phyloP scores from a whole-genome alignment of 495 filamentous ascomycete species.

The Acidiella bohemica region DNA sequence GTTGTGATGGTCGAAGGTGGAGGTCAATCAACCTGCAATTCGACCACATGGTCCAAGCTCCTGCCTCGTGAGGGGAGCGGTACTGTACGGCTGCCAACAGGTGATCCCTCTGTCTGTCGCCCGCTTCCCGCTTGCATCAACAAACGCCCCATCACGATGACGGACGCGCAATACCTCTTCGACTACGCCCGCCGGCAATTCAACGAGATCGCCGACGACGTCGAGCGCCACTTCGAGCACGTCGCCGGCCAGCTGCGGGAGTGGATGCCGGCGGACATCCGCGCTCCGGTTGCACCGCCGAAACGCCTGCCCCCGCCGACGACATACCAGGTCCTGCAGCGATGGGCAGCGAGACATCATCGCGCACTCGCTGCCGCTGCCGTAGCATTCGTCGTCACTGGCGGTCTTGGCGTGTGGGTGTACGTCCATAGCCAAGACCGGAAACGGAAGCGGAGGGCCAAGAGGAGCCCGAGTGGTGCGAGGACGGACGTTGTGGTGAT shows the following conservation, averaged over 20 bases:
- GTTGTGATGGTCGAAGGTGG: no score
- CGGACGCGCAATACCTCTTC: constrained; percentile 23
- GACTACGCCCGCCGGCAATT: constrained; percentile 20
- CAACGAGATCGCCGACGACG: constrained; percentile 52
- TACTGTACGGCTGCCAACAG: no score
- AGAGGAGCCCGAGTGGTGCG: constrained; percentile 66
- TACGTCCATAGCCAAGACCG: constrained; percentile 46
- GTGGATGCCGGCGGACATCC: constrained; percentile 27
- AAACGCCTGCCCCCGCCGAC: constrained; percentile 32
- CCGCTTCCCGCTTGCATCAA: no score
- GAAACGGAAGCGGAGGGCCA: constrained; percentile 58
- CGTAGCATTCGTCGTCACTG: constrained; percentile 52
- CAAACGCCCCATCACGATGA: no score
- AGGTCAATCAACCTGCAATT: no score
- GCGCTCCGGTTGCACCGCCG: constrained; percentile 39
- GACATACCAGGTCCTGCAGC: constrained; percentile 34
- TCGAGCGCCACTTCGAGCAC: constrained; percentile 62
- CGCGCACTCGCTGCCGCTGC: constrained; percentile 55
- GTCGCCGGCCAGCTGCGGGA: constrained; percentile 49
- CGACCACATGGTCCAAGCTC: no score
- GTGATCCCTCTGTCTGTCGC: no score
- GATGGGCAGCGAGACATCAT: constrained; percentile 60
- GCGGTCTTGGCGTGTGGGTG: constrained; percentile 39
- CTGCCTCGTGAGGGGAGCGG: no score
- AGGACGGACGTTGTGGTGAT: constrained; percentile 82